Evolutionary conservation across 805 yeast genomes (phyloP), one percentile per base, ranked within the genome.

Genomic region (Candida montana): DNA sequence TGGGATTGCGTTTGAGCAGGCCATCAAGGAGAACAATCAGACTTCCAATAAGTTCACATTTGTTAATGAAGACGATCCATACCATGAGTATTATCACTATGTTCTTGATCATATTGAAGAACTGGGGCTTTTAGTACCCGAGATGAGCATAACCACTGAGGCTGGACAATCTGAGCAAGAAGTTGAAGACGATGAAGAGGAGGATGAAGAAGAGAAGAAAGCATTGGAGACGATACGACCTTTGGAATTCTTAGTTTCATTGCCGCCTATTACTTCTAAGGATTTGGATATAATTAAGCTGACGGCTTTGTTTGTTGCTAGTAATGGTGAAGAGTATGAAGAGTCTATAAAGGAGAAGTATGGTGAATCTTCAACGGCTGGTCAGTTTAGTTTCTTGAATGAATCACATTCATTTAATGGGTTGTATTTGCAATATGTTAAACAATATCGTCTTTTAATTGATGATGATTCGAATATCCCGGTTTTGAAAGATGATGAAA

Each of bases 261-360:
- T 46, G 19, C 54, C 55, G 60, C 58, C 63, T 51, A 66, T 87
- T 3, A 76, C 91, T 0, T 55, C 73, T 1, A 64, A 71, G 24
- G 96, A 89, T 57, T 61, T 83, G 21, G 83, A 82, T 21, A 67
- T 83, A 10, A 72, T 91, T 33, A 83, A 85, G 56, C 53, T 78
- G 3, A 77, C 90, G 1, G 96, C 97, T 0, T 69, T 77, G 40
- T 78, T 74, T 52, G 76, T 76, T 1, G 85, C 88, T 1, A 57
- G 68, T 15, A 79, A 85, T 53, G 86, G 86, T 1, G 61, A 63
- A 2, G 57, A 54, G 11, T 72, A 74, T 41, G 58, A 74, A 17
- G 54, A 60, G 3, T 55, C 61, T 2, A 68, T 81, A 27, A 58
- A 67, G 48, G 60, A 57, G 31, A 54, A 58, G 18, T 54, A 56